A percentile compares a stretch with the other conserved stretches of the same genome.
Evolutionary conservation across 139 green algal species (phyloP).

Genomic region (Tetradesmus obliquus): DNA sequence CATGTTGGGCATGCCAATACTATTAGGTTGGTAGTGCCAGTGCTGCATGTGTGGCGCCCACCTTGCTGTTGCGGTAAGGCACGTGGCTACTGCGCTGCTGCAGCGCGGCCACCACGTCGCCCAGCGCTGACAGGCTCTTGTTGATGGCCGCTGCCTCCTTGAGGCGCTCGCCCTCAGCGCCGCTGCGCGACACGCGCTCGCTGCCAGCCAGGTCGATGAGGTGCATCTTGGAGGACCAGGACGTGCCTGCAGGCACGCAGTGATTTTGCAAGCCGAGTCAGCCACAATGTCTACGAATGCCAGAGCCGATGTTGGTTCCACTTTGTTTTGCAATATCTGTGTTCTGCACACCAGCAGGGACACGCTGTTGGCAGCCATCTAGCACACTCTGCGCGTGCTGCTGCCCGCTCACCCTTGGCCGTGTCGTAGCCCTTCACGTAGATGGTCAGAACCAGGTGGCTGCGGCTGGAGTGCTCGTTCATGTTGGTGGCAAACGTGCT

Average conservation of each 20-base stretch:
- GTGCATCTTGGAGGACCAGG: slow-evolving; percentile 66
- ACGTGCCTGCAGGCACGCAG: not conserved
- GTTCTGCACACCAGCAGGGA: not conserved
- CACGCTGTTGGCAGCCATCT: not conserved
- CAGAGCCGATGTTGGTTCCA: not conserved
- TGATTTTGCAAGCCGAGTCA: not conserved
- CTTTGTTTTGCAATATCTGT: not conserved
- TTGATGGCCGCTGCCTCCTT: slow-evolving; percentile 91
- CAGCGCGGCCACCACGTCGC: slow-evolving; percentile 79
- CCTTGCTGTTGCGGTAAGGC: slow-evolving; percentile 73
- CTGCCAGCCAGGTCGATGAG: slow-evolving; percentile 81
- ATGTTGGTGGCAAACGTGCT: slow-evolving; percentile 80
- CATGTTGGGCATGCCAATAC: not conserved
- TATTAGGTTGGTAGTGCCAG: not conserved
- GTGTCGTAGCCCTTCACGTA: slow-evolving; percentile 59
- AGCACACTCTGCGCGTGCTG: not conserved
- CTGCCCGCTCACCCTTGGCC: slow-evolving; percentile 42
- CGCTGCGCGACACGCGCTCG: slow-evolving; percentile 67
- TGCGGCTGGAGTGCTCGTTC: slow-evolving; percentile 80
- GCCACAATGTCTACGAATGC: not conserved
- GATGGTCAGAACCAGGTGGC: slow-evolving; percentile 80
- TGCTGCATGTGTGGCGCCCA: not conserved
- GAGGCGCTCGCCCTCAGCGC: slow-evolving; percentile 70
- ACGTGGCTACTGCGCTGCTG: slow-evolving; percentile 74
- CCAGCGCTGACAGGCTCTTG: slow-evolving; percentile 75